Conservation (phyloP, 2,329 filamentous ascomycete genomes). For the Pseudocercospora vitis region DNA sequence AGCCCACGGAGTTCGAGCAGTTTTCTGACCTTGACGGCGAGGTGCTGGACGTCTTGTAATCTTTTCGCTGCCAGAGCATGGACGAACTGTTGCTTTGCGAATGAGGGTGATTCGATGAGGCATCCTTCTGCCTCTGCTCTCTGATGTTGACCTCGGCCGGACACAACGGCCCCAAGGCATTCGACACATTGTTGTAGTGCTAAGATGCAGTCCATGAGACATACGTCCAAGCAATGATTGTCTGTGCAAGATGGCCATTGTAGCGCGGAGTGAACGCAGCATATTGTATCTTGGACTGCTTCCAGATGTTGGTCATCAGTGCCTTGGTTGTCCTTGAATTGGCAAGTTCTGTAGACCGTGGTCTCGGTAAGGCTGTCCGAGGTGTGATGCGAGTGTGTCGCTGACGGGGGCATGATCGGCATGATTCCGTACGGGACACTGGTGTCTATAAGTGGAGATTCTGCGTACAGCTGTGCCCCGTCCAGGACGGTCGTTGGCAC, state of each 20-base stretch:
- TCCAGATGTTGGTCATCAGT: slow-evolving; percentile 5
- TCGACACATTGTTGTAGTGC: slow-evolving; percentile 8
- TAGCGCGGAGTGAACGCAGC: neutral
- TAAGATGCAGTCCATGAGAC: slow-evolving; percentile 3
- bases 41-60: neutral
- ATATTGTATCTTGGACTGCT: slow-evolving; percentile 1
- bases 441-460: neutral
- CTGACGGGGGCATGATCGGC: neutral
- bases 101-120: neutral
- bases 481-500: neutral
- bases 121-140: neutral
- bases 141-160: neutral
- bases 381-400: neutral
- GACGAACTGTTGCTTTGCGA: neutral
- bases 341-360: neutral
- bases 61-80: neutral
- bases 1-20: neutral
- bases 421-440: neutral
- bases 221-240: neutral
- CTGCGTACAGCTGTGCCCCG: neutral
- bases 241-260: slow-evolving; percentile 2
- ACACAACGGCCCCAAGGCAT: neutral
- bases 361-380: neutral
- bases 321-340: slow-evolving; percentile 4
- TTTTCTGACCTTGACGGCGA: neutral